Conservation (phyloP, 2,329 filamentous ascomycete species). For the Penicillium sp. region DNA sequence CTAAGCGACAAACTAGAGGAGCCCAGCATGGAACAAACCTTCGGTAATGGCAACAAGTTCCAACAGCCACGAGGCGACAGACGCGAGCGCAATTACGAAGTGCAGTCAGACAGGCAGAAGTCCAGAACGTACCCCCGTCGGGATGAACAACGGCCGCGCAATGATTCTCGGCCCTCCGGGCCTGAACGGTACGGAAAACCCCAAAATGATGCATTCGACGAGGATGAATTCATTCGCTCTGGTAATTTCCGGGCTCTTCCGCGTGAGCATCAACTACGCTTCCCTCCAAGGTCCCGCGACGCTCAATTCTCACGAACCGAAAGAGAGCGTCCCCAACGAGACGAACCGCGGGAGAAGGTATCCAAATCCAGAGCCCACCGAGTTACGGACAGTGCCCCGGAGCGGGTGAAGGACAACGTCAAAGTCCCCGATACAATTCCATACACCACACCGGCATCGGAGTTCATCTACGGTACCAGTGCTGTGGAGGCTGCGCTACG, state of each 20-base stretch:
- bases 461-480: conserved; percentile 85
- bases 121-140: neutral
- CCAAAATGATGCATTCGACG: conserved; percentile 22
- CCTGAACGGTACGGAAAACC: neutral
- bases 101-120: neutral
- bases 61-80: neutral
- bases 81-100: neutral
- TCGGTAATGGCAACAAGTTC: neutral
- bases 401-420: conserved; percentile 36
- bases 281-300: conserved; percentile 5
- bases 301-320: neutral
- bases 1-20: neutral
- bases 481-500: conserved; percentile 79
- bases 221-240: conserved; percentile 34
- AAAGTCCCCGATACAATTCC: conserved; percentile 53
- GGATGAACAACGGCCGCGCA: neutral
- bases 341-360: conserved; percentile 6
- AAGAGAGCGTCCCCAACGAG: neutral
- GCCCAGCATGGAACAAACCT: neutral
- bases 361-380: conserved; percentile 19
- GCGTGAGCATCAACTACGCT: conserved; percentile 21
- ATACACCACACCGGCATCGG: conserved; percentile 82
- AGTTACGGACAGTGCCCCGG: conserved; percentile 29
- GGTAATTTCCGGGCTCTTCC: conserved; percentile 32
- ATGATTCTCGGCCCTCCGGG: neutral